phyloP scores from a whole-genome alignment of 177 flowering plant genomes.

The Vitis hybrid region DNA sequence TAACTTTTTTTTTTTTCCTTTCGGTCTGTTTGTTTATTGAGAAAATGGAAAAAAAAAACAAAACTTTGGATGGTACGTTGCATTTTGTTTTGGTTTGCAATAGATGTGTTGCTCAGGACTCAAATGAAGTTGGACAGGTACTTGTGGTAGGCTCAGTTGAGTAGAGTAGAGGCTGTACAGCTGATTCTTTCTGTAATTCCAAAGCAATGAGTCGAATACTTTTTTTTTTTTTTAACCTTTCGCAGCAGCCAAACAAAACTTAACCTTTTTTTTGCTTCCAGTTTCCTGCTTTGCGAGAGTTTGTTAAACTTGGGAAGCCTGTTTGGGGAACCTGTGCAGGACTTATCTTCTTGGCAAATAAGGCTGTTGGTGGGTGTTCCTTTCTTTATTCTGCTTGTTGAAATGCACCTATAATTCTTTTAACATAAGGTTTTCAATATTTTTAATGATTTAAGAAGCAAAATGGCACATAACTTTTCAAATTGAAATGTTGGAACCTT shows the following conservation, averaged over 20 bases:
- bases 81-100: no score
- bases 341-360: conserved; percentile 88
- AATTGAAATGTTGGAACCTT: background rate
- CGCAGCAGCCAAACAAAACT: background rate
- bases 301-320: conserved; percentile 89
- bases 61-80: no score
- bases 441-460: background rate
- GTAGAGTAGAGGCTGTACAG: background rate
- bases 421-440: background rate
- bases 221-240: no score
- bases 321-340: conserved; percentile 99
- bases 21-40: background rate
- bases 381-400: background rate
- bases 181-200: background rate
- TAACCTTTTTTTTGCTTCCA: conserved; percentile 18
- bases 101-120: no score
- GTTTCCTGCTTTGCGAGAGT: conserved; percentile 91
- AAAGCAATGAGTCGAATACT: no score
- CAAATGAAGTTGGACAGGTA: no score
- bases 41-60: background rate
- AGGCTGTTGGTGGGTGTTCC: conserved; percentile 55
- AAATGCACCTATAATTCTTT: background rate
- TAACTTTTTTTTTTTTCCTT: background rate
- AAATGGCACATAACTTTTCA: background rate
- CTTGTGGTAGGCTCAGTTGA: background rate